Base-by-base conservation (phyloP, 768 basidiomycete genomes). In the Lactarius quietus region DNA sequence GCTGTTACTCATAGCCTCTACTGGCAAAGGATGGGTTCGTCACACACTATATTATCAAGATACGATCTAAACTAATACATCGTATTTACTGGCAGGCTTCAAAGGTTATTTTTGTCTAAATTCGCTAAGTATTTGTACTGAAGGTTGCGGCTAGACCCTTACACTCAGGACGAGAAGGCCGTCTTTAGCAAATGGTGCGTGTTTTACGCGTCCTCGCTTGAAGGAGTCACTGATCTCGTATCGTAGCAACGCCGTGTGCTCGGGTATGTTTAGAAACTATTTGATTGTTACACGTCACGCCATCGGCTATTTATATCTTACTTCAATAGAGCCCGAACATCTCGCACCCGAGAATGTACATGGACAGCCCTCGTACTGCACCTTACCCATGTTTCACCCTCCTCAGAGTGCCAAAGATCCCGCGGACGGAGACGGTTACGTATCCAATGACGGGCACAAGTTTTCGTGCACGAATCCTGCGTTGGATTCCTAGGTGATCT, bases 11-110 rank as follows among this genome's bases (percentile, higher is more conserved):
- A 87, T 61, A 74, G 72, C 23, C 67, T 87, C 29, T 81, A 79
- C 66, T 88, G 86, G 86, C 77, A 78, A 66, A 79, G 86, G 28
- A 78, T 80, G 66, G 86, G 86, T 85, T 54, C 31, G 78, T 72
- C 12, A 10, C 43, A 3, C 8, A 2, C 56, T 23, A 17, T 33
- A 28, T n/a, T 5, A 64, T 60, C 12, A 33, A 53, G 69, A 3
- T 6, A 12, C 3, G 5, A 2, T 38, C 26, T 15, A 28, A 14
- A 17, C 56, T 51, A 7, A 29, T 33, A 33, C 7, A 1, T 35
- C 23, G 9, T 12, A 1, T 29, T 31, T 12, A 8, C 20, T n/a
- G 20, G 1, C 52, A 85, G 85, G 82, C 15, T 87, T 86, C 75
- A 84, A 81, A 77, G 82, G 82, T 81, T 20, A 52, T 26, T 41